Base-by-base conservation (phyloP, 768 basidiomycete species). In the Epithele typhae region DNA sequence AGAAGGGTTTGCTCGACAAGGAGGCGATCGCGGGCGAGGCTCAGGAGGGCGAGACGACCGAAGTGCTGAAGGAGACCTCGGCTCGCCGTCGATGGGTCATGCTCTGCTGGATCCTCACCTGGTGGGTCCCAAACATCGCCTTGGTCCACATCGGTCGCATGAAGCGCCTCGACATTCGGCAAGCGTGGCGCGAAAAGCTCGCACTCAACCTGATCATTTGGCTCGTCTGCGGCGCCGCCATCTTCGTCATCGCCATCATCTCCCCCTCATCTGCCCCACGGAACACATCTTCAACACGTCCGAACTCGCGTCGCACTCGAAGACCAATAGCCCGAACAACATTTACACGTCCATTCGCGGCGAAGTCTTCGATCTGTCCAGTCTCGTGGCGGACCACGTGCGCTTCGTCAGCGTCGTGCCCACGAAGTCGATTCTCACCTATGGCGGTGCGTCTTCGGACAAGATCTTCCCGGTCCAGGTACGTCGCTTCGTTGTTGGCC, bases 141-240 rank as follows among this genome's bases (percentile, higher is more conserved):
- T 68, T 99, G 35, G 73, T 66, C 9, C 82, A 77, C 62, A 52
- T 90, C 44, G 93, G 95, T 1, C 76, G 90, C 23, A 96, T 97
- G 93, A 96, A 97, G 69, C 85, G 95, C 6, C 64, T 85, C 52
- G 96, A 99, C 58, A 76, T 99, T 19, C 81, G 87, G 21, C 92
- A 97, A 65, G 96, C 96, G 1, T 99, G 96, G 96, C 73, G 95
- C 48, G 96, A 98, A 68, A 98, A 99, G 66, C 73, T 97, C 1
- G 90, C 92, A 3, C 78, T 97, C 60, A 97, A 98, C 65, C 66
- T 99, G 48, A 72, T 99, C 67, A 98, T 99, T 57, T 97, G 94
- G 95, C 81, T 96, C 60, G 72, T 89, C 24, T 97, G 93, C 53
- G 85, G 66, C n/a, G 81, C 81, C 56, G 84, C 92, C 1, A 76